Evolutionary conservation across 352 stramenopile genomes (phyloP), one percentile per base, ranked within the genome.

Genomic region (Phytopythium vexans): DNA sequence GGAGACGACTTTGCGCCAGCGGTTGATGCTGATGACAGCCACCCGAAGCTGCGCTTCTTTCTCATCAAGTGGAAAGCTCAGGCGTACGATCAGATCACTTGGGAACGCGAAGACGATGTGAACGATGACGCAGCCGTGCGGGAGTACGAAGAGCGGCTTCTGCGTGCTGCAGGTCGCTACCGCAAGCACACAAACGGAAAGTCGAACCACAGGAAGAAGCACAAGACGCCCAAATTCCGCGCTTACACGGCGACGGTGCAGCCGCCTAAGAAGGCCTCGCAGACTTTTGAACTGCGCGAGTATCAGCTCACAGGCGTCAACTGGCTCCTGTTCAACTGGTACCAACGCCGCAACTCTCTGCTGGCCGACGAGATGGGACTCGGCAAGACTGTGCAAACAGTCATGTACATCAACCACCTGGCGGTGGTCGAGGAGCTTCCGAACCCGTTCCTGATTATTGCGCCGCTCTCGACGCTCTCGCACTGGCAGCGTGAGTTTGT

Each of bases 301-400:
- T 99, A 99, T 77, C 98, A 99, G 76, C 77, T 99, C 43, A 97
- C 97, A 15, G 98, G 97, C 38, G 92, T 99, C 3, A 99, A 99
- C 60, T 99, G 97, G 97, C 91, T 99, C 68, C 78, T 99, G 39
- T 98, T 96, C 56, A 99, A 98, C 68, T 99, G 94, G 82, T 98
- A 99, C 64, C 96, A 98, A 59, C 73, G 85, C n/a, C 92, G 97
- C 12, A 97, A 96, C 54, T 99, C 91, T 58, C 98, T 99, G 72
- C 81, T 99, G 8, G 98, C 97, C 7, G 98, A 99, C 68, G 98
- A 99, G 71, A 99, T 99, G 97, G 97, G 90, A 9, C 76, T 98
- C 0, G 92, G 92, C 46, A 98, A 98, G 70, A 98, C 95, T 3
- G 83, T 97, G 38, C 98, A 99, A 62, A 96, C 92, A 0, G 90